These are phyloP conservation scores for Candida endomychidarum DNA, from an alignment of 805 yeast genomes.

Conservation along the genomic window DNA sequence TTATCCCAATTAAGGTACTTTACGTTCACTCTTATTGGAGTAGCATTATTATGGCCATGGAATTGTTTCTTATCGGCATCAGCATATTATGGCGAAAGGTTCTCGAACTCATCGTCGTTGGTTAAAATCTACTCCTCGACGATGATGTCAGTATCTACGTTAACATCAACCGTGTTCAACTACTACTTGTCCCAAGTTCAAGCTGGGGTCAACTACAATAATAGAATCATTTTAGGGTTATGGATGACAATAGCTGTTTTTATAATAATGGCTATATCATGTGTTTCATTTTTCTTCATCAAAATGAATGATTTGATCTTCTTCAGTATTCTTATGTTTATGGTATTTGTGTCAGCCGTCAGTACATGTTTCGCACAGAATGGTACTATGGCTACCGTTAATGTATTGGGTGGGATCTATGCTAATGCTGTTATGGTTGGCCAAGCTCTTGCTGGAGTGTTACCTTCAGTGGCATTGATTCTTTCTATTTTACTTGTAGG, in stretches of 20 bases:
- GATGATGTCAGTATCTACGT: constrained; percentile 84
- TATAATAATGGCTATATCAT: constrained; percentile 53
- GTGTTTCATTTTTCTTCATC: constrained; percentile 36
- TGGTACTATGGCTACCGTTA: constrained; percentile 85
- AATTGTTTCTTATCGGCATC: constrained; percentile 87
- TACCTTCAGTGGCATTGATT: constrained; percentile 75
- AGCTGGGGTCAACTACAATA: constrained; percentile 53
- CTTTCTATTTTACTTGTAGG: constrained; percentile 48
- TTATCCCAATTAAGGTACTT: constrained; percentile 44
- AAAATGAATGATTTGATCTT: constrained; percentile 39
- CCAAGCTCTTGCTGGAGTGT: constrained; percentile 90
- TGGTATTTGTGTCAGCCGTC: constrained; percentile 64
- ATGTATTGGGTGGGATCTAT: constrained; percentile 68
- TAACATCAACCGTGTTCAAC: constrained; percentile 61
- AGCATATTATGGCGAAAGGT: constrained; percentile 68
- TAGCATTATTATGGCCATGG: constrained; percentile 95
- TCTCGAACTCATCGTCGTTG: constrained; percentile 49
- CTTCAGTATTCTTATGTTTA: constrained; percentile 56
- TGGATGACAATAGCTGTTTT: constrained; percentile 58
- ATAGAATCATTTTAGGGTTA: constrained; percentile 62
- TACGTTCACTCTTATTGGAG: constrained; percentile 68
- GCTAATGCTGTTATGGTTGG: constrained; percentile 95
- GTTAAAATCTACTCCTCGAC: constrained; percentile 69
- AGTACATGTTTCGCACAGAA: constrained; percentile 86
- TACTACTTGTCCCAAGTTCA: constrained; percentile 66